phyloP scores from a whole-genome alignment of 768 basidiomycete species.

The Tylopilus felleus region DNA sequence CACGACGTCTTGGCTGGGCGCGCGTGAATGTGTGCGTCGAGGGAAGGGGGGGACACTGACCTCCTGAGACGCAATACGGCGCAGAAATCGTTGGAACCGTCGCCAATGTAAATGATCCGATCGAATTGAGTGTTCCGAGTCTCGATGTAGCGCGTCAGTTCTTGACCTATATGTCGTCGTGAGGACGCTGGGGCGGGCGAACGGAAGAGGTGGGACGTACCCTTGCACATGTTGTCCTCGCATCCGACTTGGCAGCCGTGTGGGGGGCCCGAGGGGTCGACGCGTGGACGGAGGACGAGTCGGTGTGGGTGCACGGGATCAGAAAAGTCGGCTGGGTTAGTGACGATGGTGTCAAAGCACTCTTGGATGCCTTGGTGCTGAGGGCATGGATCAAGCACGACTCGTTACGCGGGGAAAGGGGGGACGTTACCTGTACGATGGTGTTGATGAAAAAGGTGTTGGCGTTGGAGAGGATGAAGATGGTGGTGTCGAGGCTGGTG shows the following conservation, averaged over 20 bases:
- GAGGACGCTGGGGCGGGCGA: neutral
- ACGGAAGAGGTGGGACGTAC: slow-evolving; percentile 35
- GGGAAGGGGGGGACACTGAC: slow-evolving; percentile 36
- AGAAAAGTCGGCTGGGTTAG: slow-evolving; percentile 89
- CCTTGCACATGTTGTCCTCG: slow-evolving; percentile 98
- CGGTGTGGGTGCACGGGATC: slow-evolving; percentile 54
- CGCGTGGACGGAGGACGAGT: slow-evolving; percentile 69
- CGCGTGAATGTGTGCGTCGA: neutral
- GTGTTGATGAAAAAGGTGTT: slow-evolving; percentile 90
- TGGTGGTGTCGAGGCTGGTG: slow-evolving; percentile 58
- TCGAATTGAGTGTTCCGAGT: slow-evolving; percentile 50
- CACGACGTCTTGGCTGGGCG: slow-evolving; percentile 70
- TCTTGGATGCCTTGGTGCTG: slow-evolving; percentile 62
- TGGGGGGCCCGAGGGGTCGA: slow-evolving; percentile 74
- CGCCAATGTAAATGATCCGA: slow-evolving; percentile 86
- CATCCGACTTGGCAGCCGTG: slow-evolving; percentile 88
- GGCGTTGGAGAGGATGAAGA: slow-evolving; percentile 92
- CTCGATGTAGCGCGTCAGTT: slow-evolving; percentile 78
- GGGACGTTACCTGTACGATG: slow-evolving; percentile 84
- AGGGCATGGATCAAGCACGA: too few species aligned
- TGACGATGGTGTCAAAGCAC: slow-evolving; percentile 81
- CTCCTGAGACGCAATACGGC: slow-evolving; percentile 78
- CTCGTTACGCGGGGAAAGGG: too few species aligned
- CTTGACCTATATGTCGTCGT: slow-evolving; percentile 61
- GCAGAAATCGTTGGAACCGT: slow-evolving; percentile 95